Percentiles rank a stretch among this genome's conserved stretches.
Conservation (phyloP, 306 rosid species). For the Aeschynomene evenia region DNA sequence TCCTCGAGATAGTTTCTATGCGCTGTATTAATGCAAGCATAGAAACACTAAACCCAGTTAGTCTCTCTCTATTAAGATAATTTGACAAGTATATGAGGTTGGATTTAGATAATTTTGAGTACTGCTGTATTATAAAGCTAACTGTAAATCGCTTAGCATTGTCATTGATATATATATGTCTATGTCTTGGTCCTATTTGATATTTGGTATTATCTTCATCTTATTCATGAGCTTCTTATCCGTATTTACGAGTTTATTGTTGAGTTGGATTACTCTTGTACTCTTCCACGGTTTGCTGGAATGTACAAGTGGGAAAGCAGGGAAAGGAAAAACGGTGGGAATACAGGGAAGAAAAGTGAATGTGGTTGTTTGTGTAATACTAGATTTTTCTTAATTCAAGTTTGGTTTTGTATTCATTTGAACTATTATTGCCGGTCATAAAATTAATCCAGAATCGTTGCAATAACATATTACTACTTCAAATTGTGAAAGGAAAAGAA, state of each 20-base stretch:
- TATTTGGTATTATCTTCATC: no score
- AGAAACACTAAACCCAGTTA: not conserved
- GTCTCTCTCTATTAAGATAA: not conserved
- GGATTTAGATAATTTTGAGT: constrained; percentile 24
- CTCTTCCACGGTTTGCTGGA: not conserved
- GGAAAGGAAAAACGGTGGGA: not conserved
- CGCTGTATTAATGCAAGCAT: constrained; percentile 24
- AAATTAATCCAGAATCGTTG: not conserved
- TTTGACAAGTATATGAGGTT: not conserved
- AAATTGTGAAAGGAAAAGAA: not conserved
- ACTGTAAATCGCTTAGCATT: constrained; percentile 22
- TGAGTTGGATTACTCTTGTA: not conserved
- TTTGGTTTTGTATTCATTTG: not conserved
- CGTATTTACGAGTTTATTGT: not conserved
- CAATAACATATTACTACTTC: not conserved
- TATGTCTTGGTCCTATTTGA: not conserved
- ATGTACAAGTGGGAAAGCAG: not conserved
- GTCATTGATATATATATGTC: not conserved
- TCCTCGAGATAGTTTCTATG: constrained; percentile 3
- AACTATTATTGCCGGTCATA: not conserved
- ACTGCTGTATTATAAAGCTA: constrained; percentile 19
- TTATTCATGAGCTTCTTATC: not conserved
- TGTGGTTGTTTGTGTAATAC: not conserved
- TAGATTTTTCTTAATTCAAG: not conserved
- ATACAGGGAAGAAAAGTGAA: not conserved